Conservation (phyloP, 352 stramenopile species). For the Globisporangium nagaii region DNA sequence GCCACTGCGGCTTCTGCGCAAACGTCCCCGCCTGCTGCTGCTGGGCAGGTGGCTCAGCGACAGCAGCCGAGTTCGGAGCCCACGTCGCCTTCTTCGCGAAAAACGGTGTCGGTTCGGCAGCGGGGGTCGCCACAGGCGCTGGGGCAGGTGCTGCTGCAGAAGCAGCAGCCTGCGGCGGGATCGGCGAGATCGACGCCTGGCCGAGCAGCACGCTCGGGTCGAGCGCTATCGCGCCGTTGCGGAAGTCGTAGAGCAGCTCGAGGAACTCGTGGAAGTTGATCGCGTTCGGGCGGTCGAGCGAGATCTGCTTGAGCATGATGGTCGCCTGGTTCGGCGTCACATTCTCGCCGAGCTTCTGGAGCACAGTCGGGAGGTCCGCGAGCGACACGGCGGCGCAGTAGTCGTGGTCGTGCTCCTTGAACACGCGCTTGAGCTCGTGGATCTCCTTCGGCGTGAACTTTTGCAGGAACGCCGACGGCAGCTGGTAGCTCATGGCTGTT, state of each 20-base stretch:
- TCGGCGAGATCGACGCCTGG: slow-evolving; percentile 30
- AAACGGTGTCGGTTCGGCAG: slow-evolving; percentile 9
- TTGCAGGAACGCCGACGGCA: slow-evolving; percentile 77
- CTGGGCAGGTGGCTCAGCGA: background rate
- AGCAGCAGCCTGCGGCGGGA: background rate
- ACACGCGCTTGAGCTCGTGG: slow-evolving; percentile 81
- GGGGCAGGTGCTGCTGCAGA: background rate
- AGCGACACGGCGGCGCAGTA: slow-evolving; percentile 48
- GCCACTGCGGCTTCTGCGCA: slow-evolving; percentile 15
- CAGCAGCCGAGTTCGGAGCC: background rate
- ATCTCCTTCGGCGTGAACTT: slow-evolving; percentile 88
- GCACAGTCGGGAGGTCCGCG: slow-evolving; percentile 45
- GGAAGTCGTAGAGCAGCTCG: slow-evolving; percentile 67
- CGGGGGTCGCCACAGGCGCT: background rate
- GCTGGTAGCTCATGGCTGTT: slow-evolving; percentile 75
- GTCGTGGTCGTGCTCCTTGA: slow-evolving; percentile 81
- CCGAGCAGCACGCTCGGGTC: slow-evolving; percentile 37
- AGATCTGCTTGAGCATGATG: slow-evolving; percentile 64
- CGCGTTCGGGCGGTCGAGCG: slow-evolving; percentile 30
- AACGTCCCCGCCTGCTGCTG: background rate
- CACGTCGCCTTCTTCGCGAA: slow-evolving; percentile 13
- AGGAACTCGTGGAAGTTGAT: slow-evolving; percentile 84
- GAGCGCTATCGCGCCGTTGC: slow-evolving; percentile 55
- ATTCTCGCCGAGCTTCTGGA: slow-evolving; percentile 79
- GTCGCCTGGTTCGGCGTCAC: slow-evolving; percentile 51